Percentiles rank a stretch among this genome's conserved stretches.
phyloP scores from a whole-genome alignment of 306 rosid genomes.

The Gleditsia sinensis region DNA sequence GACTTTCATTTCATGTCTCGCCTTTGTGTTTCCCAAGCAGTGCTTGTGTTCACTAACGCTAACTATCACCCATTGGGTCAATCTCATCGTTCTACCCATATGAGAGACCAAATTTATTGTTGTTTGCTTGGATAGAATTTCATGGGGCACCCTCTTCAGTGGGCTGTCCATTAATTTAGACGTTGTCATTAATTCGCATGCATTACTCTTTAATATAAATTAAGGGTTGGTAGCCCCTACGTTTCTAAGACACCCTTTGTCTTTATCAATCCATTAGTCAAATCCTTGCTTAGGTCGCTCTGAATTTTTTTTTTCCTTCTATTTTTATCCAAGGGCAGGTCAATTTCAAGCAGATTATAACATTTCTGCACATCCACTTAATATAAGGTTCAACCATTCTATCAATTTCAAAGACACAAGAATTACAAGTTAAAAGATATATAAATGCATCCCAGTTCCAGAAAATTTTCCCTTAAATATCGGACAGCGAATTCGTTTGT shows the following conservation, averaged over 20 bases:
- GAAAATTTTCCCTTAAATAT: neutral
- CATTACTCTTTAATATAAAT: constrained; percentile 6
- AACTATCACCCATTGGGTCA: constrained; percentile 54
- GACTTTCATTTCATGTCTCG: constrained; percentile 54
- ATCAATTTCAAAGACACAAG: neutral
- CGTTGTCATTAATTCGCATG: constrained; percentile 6
- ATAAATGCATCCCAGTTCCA: neutral
- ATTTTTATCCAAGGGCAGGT: neutral
- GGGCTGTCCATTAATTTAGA: constrained; percentile 36
- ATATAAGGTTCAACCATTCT: neutral
- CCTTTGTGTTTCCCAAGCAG: constrained; percentile 36
- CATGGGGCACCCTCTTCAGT: constrained; percentile 37
- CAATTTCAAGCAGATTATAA: neutral
- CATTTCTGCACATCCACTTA: neutral
- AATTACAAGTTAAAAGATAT: neutral
- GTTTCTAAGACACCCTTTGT: constrained; percentile 26
- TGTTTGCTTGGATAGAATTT: constrained; percentile 39
- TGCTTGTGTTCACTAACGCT: constrained; percentile 40
- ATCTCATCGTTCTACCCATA: constrained; percentile 64
- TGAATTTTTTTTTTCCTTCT: neutral
- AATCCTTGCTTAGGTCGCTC: constrained; percentile 22
- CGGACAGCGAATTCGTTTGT: neutral
- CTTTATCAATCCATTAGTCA: constrained; percentile 20
- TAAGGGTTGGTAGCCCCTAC: neutral
- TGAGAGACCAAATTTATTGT: constrained; percentile 47